Percentiles rank a stretch among this genome's conserved stretches.
Conservation (phyloP, 2,329 filamentous ascomycete genomes). For the Epichloe sp. region DNA sequence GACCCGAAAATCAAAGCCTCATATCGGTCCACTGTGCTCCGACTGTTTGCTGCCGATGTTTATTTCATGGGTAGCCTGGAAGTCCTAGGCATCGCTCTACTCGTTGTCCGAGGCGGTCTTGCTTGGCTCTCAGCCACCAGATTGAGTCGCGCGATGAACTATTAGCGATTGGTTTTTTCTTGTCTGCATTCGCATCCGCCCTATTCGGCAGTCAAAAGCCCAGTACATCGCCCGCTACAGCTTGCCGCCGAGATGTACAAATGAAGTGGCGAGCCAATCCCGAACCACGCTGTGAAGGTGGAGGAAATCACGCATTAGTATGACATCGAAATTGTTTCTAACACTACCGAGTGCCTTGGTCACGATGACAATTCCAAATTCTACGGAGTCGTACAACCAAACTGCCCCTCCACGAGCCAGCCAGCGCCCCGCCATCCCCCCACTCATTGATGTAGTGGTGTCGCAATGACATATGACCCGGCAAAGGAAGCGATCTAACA, state of each 20-base stretch:
- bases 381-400: not conserved
- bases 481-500: not conserved
- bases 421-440: not conserved
- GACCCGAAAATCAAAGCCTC: conserved; percentile 13
- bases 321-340: not conserved
- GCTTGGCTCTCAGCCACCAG: conserved; percentile 4
- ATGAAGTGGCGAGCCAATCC: not conserved
- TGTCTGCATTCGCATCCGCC: not conserved
- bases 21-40: conserved; percentile 27
- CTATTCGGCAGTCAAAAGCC: not conserved
- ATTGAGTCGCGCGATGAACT: not conserved
- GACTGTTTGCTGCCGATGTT: conserved; percentile 31
- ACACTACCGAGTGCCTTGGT: not conserved
- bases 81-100: conserved; percentile 15
- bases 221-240: not conserved
- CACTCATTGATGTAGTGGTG: not conserved
- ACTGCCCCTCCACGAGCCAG: not conserved
- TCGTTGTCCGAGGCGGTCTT: conserved; percentile 8
- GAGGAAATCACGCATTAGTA: not conserved
- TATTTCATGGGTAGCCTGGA: conserved; percentile 23
- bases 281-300: not conserved
- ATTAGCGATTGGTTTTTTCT: not conserved
- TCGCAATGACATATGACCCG: not conserved
- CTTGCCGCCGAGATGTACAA: not conserved
- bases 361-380: not conserved